Percentiles rank a stretch among this genome's conserved stretches.
These are phyloP conservation scores for Citrullus amarus DNA, from an alignment of 306 rosid species.

Conservation along the genomic window DNA sequence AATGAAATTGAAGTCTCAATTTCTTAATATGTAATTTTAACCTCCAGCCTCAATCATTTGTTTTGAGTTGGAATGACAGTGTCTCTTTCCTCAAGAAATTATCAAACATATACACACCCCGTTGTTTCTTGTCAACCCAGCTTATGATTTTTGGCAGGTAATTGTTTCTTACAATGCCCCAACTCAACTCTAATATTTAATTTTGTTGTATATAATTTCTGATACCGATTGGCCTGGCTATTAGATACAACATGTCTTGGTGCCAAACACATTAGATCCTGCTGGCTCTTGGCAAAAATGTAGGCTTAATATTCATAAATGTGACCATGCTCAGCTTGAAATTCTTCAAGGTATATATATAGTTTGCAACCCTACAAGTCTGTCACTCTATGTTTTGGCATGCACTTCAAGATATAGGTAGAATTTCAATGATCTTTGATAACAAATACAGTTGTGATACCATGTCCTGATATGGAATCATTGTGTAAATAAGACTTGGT, in stretches of 20 bases:
- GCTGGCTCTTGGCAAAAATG: slow-evolving; percentile 57
- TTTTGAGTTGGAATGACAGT: slow-evolving; percentile 37
- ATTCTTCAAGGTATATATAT: slow-evolving; percentile 47
- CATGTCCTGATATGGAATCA: neutral
- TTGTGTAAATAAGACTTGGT: neutral
- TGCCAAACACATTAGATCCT: slow-evolving; percentile 60
- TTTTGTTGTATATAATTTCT: slow-evolving; percentile 6
- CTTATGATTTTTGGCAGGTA: slow-evolving; percentile 96
- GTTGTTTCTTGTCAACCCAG: slow-evolving; percentile 81
- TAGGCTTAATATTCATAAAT: slow-evolving; percentile 45
- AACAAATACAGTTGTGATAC: neutral
- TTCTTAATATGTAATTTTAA: neutral
- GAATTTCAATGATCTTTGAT: neutral
- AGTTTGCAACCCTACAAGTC: slow-evolving; percentile 2
- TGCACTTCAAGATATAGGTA: neutral
- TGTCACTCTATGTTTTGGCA: neutral
- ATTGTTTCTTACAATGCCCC: slow-evolving; percentile 15
- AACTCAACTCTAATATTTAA: slow-evolving; percentile 12
- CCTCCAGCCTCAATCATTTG: neutral
- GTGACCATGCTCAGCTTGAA: slow-evolving; percentile 41
- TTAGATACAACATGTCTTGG: slow-evolving; percentile 82
- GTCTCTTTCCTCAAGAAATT: slow-evolving; percentile 72
- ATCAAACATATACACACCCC: slow-evolving; percentile 50
- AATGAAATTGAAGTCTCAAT: slow-evolving; percentile 3
- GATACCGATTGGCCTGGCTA: slow-evolving; percentile 11